Evolutionary conservation across 495 filamentous ascomycete genomes (phyloP), one percentile per base, ranked within the genome.

Genomic region (Xylaria cubensis): DNA sequence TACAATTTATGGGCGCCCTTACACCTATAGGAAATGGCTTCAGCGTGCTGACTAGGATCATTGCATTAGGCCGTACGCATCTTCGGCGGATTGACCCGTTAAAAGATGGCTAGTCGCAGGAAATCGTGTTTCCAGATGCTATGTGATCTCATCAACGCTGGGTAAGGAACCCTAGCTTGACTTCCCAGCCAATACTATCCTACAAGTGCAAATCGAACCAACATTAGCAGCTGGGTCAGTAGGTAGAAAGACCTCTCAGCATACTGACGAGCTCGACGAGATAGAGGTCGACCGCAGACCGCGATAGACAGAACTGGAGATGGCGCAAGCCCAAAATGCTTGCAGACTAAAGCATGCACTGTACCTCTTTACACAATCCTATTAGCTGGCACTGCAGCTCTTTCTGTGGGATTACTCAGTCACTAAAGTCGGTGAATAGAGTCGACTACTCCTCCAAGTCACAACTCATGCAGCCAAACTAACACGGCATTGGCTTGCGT

Each of bases 21-120:
- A 32, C 53, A 29, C 39, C 21, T 41, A 39, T 32, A 19, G 42
- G 39, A 42, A 17, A 36, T 36, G 46, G 64, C 64, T 46, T 48
- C 50, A 42, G 64, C 34, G 36, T 42, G 65, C 50, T 67, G 50
- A 67, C 65, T 67, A 13, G 48, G 65, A 67, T 42, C 65, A 34
- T 42, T 67, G 65, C 50, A 55, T 55, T 55, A 51, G 65, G 34
- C 65, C 46, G 53, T 21, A 4, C 64, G 53, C n/a, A 4, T 67
- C 13, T 1, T 21, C 29, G 36, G 65, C 50, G 65, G 65, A 67
- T 67, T 55, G 21, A 44, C 36, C 65, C 65, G 65, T 26, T 44
- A 13, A 13, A 55, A 17, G 19, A 34, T 42, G 34, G 36, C 44
- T 46, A 39, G 46, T 66, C 64, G 29, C 44, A 66, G 24, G 61